Conservation (phyloP, 2,329 filamentous ascomycete genomes). For the Hypoxylon sp. region DNA sequence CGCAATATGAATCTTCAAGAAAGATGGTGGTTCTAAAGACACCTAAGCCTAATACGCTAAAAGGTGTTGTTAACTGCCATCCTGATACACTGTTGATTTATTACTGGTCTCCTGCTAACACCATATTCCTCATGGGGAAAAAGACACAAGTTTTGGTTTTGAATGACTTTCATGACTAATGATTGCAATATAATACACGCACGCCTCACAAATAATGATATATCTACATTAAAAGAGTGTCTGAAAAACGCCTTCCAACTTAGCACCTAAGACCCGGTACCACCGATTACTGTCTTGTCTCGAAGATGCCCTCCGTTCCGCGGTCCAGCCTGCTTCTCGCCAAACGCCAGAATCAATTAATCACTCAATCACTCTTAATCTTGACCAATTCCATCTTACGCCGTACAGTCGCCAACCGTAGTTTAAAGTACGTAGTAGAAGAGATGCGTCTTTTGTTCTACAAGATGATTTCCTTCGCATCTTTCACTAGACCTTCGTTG, state of each 20-base stretch:
- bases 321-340: background rate
- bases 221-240: background rate
- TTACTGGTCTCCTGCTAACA: too few species aligned
- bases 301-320: background rate
- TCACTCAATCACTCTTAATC: background rate
- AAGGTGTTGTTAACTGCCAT: too few species aligned
- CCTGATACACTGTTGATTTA: too few species aligned
- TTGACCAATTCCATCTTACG: background rate
- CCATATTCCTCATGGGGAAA: too few species aligned
- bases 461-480: slow-evolving; percentile 80
- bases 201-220: background rate
- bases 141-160: too few species aligned
- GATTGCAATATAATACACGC: background rate
- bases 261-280: background rate
- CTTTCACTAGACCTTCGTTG: slow-evolving; percentile 81
- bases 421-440: background rate
- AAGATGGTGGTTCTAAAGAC: too few species aligned
- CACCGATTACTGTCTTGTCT: background rate
- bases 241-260: background rate
- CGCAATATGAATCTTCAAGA: too few species aligned
- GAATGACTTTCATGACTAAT: too few species aligned
- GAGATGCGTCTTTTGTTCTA: slow-evolving; percentile 52
- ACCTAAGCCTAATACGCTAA: too few species aligned
- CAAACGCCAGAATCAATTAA: slow-evolving; percentile 1
- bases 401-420: background rate